Base-by-base conservation (phyloP, 1,139 yeast genomes). In the Lodderomyces margitis region DNA sequence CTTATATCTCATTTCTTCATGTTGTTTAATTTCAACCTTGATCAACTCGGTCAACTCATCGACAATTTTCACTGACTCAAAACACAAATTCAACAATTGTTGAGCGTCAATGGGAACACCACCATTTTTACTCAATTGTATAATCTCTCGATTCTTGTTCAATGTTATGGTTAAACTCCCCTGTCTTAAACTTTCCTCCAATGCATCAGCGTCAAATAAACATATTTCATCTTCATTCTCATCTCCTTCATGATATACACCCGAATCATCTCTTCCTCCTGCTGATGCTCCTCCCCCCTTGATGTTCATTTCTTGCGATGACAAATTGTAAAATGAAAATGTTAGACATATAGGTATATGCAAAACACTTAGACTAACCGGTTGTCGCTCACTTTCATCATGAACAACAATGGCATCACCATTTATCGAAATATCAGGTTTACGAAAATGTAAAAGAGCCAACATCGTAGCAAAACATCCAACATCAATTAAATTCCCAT, bases 291-390 rank as follows among this genome's bases (percentile, higher is more conserved):
- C 38, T 11, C 33, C 31, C 41, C 88, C 87, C 57, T 84, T 84
- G 49, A 84, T 76, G 48, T 82, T 83, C 54, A 80, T 81, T 51
- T 81, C 91, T 38, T 75, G 61, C 36, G 75, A 80, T 38, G 67
- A 66, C n/a, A 43, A 39, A 53, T 85, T 83, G 67, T 80, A 88
- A 57, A 92, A 87, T 31, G 89, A 83, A 64, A 87, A 89, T 0
- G 96, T 84, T n/a, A 89, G 81, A 62, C 96, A 88, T 37, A 92
- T 77, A 2, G 98, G 98, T 3, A 88, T 78, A 59, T 92, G 98
- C 48, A 92, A 68, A 14, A 92, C 78, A 40, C 95, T 84, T 43
- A 92, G 70, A 23, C 92, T 83, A 0, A 89, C 89, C 1, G 97
- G 96, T 37, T 87, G 88, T 47, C 96, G 75, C 55, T 91, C 96